phyloP scores from a whole-genome alignment of 345 rosid genomes.

The Brassica napus region Da-Ae NC_063450.1:54047501-54048000 shows the following conservation, averaged over 20 bases:
- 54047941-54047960: conserved; percentile 15
- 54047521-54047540: neutral
- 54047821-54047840: neutral
- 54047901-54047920: neutral
- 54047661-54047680: conserved; percentile 80
- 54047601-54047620: conserved; percentile 70
- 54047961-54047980: neutral
- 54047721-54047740: conserved; percentile 55
- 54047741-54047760: conserved; percentile 43
- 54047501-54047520: conserved; percentile 72
- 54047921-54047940: neutral
- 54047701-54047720: conserved; percentile 74
- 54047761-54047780: conserved; percentile 47
- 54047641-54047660: conserved; percentile 95
- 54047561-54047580: neutral
- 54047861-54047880: conserved; percentile 14
- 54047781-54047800: conserved; percentile 42
- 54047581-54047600: conserved; percentile 8
- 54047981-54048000: neutral
- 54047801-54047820: conserved; percentile 12
- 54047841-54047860: conserved; percentile 4
- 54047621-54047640: conserved; percentile 72
- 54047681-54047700: conserved; percentile 69
- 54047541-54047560: neutral
- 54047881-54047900: conserved; percentile 25